Conservation (phyloP, 2,329 filamentous ascomycete species). For the Dendrostoma leiphaemia region DNA sequence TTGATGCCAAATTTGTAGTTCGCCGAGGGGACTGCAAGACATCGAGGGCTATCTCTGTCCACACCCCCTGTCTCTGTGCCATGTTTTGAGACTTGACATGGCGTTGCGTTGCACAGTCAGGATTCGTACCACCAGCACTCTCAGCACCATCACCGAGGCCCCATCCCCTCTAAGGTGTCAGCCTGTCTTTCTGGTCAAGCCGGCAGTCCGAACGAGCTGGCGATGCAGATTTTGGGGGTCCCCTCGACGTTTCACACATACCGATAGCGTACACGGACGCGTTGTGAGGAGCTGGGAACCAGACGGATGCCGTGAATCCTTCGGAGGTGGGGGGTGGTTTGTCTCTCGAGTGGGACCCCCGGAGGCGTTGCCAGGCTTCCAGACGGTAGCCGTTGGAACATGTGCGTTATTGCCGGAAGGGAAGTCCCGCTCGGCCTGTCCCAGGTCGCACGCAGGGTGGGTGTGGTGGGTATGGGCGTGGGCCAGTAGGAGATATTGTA, state of each 20-base stretch:
- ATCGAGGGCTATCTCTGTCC: not conserved
- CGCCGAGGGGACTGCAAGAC: not conserved
- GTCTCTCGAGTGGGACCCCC: not conserved
- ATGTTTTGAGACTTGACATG: not conserved
- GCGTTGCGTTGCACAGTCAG: not conserved
- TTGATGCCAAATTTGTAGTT: not conserved
- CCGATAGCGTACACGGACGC: not conserved
- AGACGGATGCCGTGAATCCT: not conserved
- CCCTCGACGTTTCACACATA: not conserved
- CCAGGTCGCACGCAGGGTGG: not conserved
- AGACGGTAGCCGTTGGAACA: not conserved
- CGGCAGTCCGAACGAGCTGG: not conserved
- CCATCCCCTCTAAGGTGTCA: not conserved
- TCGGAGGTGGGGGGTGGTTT: no score
- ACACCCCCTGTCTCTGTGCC: not conserved
- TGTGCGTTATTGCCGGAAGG: not conserved
- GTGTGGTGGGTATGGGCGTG: not conserved
- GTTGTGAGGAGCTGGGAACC: not conserved
- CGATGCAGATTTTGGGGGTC: not conserved
- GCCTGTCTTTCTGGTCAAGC: not conserved
- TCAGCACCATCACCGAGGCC: no score
- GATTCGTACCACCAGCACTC: constrained; percentile 12
- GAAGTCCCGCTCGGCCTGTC: not conserved
- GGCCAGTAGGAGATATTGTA: no score
- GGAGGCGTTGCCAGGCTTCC: not conserved